Evolutionary conservation across 2,329 filamentous ascomycete genomes (phyloP).

Genomic region (Sarocladium brachiariae): DNA sequence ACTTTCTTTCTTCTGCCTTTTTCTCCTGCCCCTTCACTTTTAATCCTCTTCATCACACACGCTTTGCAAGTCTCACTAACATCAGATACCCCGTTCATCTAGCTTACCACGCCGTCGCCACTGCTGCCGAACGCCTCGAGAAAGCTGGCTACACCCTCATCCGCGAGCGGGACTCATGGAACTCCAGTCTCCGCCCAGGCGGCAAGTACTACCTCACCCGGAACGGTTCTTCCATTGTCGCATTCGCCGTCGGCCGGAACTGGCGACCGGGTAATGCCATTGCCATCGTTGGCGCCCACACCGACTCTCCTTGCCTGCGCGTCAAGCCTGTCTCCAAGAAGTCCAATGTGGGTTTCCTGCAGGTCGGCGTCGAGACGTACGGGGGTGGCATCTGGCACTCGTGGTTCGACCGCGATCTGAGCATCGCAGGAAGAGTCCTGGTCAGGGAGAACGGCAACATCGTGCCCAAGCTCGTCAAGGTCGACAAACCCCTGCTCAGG

Average conservation of each 20-base stretch:
- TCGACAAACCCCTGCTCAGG: conserved; percentile 82
- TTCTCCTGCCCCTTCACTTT: too few relatives aligned
- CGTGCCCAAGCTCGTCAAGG: conserved; percentile 78
- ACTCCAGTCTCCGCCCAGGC: conserved; percentile 68
- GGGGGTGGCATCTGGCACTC: conserved; percentile 97
- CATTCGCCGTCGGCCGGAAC: conserved; percentile 82
- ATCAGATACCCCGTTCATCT: conserved; percentile 11
- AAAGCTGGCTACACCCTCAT: conserved; percentile 82
- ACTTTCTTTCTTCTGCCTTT: too few relatives aligned
- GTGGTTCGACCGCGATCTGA: conserved; percentile 94
- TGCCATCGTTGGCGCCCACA: conserved; percentile 91
- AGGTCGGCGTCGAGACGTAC: conserved; percentile 94
- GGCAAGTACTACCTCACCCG: conserved; percentile 96
- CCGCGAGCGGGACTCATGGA: conserved; percentile 87
- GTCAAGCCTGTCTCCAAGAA: conserved; percentile 95
- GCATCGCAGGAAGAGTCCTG: conserved; percentile 82
- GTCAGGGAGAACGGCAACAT: conserved; percentile 67
- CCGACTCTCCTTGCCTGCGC: conserved; percentile 85
- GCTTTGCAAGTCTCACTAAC: conserved; percentile 16
- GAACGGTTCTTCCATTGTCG: conserved; percentile 85
- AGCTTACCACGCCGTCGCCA: conserved; percentile 93
- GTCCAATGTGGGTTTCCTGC: conserved; percentile 76
- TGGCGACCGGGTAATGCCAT: conserved; percentile 91
- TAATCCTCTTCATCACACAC: too few relatives aligned
- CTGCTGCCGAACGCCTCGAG: conserved; percentile 67